Evolutionary conservation across 2,329 filamentous ascomycete species (phyloP).

Genomic region (Arachnopeziza araneosa): DNA sequence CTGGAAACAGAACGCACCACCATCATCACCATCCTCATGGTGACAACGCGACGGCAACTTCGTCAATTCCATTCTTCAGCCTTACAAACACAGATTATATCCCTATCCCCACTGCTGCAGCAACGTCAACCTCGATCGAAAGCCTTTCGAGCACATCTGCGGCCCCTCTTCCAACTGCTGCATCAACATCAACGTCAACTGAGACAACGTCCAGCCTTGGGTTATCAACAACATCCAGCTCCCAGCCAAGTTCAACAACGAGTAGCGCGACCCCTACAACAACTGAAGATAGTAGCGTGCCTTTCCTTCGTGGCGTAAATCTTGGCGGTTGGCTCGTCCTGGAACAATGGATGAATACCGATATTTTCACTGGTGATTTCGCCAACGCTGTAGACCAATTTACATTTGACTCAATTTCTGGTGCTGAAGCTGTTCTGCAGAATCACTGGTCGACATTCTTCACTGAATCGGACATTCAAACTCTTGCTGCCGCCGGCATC

Average conservation of each 20-base stretch:
- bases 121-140: not conserved
- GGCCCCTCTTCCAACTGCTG: not conserved
- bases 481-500: constrained; percentile 46
- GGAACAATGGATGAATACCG: constrained; percentile 39
- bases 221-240: not conserved
- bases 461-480: constrained; percentile 29
- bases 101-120: not conserved
- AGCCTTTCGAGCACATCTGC: constrained; percentile 1
- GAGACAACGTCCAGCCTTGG: not conserved
- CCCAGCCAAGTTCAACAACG: not conserved
- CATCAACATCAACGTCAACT: not conserved
- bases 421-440: constrained; percentile 29
- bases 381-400: constrained; percentile 33
- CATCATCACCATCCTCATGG: not conserved
- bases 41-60: not conserved
- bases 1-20: constrained; percentile 7
- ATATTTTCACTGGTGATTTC: constrained; percentile 29
- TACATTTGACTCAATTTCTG: constrained; percentile 32
- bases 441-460: constrained; percentile 12
- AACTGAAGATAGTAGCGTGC: constrained; percentile 3
- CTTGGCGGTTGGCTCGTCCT: constrained; percentile 32
- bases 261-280: not conserved
- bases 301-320: constrained; percentile 34
- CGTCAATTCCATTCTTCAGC: constrained; percentile 7
- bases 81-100: constrained; percentile 3